Evolutionary conservation across 2,329 filamentous ascomycete genomes (phyloP).

Genomic region (Plenodomus tracheiphilus): DNA sequence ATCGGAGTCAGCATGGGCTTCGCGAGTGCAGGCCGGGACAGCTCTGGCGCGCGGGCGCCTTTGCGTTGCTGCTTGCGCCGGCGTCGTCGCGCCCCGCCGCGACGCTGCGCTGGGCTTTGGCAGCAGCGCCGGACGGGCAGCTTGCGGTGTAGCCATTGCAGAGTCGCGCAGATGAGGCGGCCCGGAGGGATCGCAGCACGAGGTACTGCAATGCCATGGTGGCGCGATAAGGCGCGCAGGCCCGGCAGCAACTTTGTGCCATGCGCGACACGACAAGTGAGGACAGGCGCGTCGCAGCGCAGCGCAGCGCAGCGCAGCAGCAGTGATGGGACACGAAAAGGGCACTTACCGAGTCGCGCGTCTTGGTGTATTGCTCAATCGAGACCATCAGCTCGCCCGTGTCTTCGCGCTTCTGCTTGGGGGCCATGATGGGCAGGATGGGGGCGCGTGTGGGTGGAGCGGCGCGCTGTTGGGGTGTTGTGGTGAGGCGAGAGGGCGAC

Average conservation of each 20-base stretch:
- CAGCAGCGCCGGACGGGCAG: constrained; percentile 8
- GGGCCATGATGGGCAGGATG: constrained; percentile 26
- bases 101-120: neutral
- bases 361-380: constrained; percentile 75
- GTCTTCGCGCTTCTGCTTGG: constrained; percentile 37
- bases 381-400: constrained; percentile 55
- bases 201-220: constrained; percentile 2
- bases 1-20: constrained; percentile 9
- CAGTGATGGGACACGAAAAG: neutral
- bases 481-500: constrained; percentile 5
- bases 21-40: neutral
- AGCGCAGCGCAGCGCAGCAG: neutral
- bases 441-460: constrained; percentile 1
- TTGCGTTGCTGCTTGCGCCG: constrained; percentile 18
- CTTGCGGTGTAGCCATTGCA: constrained; percentile 7
- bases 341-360: constrained; percentile 76
- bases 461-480: constrained; percentile 9
- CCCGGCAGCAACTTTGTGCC: constrained; percentile 5
- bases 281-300: constrained; percentile 19
- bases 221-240: constrained; percentile 8
- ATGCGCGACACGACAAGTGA: constrained; percentile 11
- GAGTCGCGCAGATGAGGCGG: constrained; percentile 33
- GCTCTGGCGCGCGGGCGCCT: constrained; percentile 5
- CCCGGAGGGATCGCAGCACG: constrained; percentile 8
- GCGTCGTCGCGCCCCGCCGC: constrained; percentile 3